Conservation (phyloP, 805 yeast genomes). For the Hanseniaspora meyeri region DNA sequence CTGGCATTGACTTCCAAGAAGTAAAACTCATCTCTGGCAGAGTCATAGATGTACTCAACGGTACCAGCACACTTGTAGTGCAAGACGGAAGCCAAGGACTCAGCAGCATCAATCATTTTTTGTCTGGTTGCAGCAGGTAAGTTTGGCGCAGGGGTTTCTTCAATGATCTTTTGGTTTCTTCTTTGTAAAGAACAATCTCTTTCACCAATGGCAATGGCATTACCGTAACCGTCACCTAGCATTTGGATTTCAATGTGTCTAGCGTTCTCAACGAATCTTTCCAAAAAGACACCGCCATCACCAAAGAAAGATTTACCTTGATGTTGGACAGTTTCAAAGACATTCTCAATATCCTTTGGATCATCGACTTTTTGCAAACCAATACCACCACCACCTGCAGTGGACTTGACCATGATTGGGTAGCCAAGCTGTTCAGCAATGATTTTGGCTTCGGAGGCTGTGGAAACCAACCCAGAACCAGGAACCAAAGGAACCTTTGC, state of each 20-base stretch:
- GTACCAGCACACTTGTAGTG: constrained; percentile 96
- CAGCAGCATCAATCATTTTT: constrained; percentile 72
- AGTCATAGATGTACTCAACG: constrained; percentile 88
- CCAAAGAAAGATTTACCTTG: constrained; percentile 90
- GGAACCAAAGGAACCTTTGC: constrained; percentile 97
- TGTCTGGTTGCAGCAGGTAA: constrained; percentile 68
- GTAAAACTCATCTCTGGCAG: constrained; percentile 74
- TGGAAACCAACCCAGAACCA: constrained; percentile 75
- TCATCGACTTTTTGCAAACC: constrained; percentile 89
- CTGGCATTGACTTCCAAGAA: constrained; percentile 94
- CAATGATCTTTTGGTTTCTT: constrained; percentile 90
- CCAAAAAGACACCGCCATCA: constrained; percentile 89
- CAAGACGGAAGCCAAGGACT: constrained; percentile 66
- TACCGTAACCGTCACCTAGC: constrained; percentile 90
- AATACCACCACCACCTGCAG: constrained; percentile 99
- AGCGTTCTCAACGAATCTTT: constrained; percentile 86
- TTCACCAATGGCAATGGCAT: constrained; percentile 89
- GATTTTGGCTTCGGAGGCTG: constrained; percentile 59
- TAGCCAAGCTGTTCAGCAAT: constrained; percentile 67
- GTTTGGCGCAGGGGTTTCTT: constrained; percentile 96
- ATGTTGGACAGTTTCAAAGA: constrained; percentile 82
- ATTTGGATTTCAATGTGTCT: constrained; percentile 95
- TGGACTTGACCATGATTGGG: constrained; percentile 91
- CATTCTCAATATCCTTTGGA: constrained; percentile 66
- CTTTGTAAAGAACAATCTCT: constrained; percentile 96